These are phyloP conservation scores for Cyclocybe aegerita DNA, from an alignment of 768 basidiomycete species.

Conservation along the genomic window DNA sequence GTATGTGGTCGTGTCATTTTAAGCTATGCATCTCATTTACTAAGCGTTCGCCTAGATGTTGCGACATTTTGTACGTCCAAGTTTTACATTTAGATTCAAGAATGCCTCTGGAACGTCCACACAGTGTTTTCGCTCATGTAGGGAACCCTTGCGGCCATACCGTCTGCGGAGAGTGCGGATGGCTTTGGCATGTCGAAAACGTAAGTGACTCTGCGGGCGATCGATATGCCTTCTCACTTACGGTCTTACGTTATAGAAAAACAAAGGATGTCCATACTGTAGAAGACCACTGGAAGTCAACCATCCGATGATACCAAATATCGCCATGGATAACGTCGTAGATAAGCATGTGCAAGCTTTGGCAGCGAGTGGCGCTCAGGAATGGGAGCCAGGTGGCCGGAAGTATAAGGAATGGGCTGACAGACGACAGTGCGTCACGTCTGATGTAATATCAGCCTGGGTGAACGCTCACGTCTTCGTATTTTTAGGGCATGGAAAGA, in stretches of 20 bases:
- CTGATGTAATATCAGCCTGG: neutral
- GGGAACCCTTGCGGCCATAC: conserved; percentile 76
- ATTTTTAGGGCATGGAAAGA: conserved; percentile 36
- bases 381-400: conserved; percentile 52
- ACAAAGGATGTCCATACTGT: conserved; percentile 57
- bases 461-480: neutral
- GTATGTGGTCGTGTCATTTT: conserved; percentile 38
- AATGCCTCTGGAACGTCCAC: neutral
- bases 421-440: conserved; percentile 50
- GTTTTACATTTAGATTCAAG: conserved; percentile 3
- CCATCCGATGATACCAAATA: conserved; percentile 62
- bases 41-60: conserved; percentile 49
- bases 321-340: conserved; percentile 57
- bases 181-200: conserved; percentile 55
- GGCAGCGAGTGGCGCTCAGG: conserved; percentile 39
- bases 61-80: conserved; percentile 62
- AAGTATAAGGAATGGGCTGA: conserved; percentile 49
- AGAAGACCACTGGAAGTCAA: conserved; percentile 41
- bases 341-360: conserved; percentile 58
- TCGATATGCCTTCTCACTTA: neutral
- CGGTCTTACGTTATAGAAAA: conserved; percentile 28
- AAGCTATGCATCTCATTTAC: conserved; percentile 1
- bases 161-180: conserved; percentile 66
- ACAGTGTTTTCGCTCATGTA: conserved; percentile 59
- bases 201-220: conserved; percentile 30